Conservation (phyloP, 352 stramenopile genomes). For the Sclerospora graminicola region DNA sequence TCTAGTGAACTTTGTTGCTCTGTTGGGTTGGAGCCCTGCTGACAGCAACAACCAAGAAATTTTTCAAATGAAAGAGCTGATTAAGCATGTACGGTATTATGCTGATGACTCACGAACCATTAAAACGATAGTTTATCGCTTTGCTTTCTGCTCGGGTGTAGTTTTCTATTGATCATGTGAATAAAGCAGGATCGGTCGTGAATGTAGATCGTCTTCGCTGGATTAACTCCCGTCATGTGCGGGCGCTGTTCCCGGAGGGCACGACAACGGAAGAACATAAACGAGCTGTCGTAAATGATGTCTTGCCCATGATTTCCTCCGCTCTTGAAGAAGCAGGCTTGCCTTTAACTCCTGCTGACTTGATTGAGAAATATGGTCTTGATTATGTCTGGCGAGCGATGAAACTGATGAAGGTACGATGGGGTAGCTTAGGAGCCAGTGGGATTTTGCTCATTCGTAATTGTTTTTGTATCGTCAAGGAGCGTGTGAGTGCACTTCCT, state of each 20-base stretch:
- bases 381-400: constrained; percentile 70
- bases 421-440: not conserved
- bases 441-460: not conserved
- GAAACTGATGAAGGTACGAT: constrained; percentile 69
- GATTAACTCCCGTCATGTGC: constrained; percentile 86
- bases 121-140: not conserved
- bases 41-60: constrained; percentile 96
- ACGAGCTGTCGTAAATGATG: constrained; percentile 37
- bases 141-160: constrained; percentile 8
- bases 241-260: constrained; percentile 54
- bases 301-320: constrained; percentile 53
- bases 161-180: constrained; percentile 83
- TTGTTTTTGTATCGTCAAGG: constrained; percentile 16
- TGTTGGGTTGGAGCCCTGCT: constrained; percentile 95
- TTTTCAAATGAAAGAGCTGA: constrained; percentile 90
- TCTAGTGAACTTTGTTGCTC: constrained; percentile 96
- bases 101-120: not conserved
- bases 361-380: constrained; percentile 45
- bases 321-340: constrained; percentile 26
- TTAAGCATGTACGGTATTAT: constrained; percentile 35
- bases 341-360: constrained; percentile 15
- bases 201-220: constrained; percentile 79
- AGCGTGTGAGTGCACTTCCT: constrained; percentile 65
- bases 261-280: constrained; percentile 29
- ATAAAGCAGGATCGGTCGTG: constrained; percentile 83